Percentiles rank a stretch among this genome's conserved stretches.
These are phyloP conservation scores for Jacaranda mimosifolia DNA, from an alignment of 257 asterid genomes.

Conservation along the genomic window DNA sequence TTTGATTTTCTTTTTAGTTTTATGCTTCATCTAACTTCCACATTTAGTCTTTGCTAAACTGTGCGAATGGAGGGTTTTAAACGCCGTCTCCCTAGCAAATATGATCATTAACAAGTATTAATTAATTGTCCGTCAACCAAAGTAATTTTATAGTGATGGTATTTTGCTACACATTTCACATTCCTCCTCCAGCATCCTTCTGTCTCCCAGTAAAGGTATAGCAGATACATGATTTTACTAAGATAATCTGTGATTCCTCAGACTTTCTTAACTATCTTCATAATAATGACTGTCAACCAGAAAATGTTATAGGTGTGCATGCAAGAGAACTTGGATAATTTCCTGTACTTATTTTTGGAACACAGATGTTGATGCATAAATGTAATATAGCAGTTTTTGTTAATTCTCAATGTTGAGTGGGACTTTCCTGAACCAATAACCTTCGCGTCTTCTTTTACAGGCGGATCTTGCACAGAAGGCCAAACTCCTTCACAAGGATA, in stretches of 20 bases:
- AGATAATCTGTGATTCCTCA: background rate
- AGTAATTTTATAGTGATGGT: background rate
- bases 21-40: background rate
- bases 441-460: conserved; percentile 52
- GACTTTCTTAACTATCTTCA: conserved; percentile 2
- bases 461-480: conserved; percentile 78
- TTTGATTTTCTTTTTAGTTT: background rate
- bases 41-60: conserved; percentile 2
- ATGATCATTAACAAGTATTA: background rate
- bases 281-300: background rate
- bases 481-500: conserved; percentile 72
- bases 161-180: background rate
- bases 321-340: background rate
- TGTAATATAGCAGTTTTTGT: background rate
- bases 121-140: background rate
- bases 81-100: background rate
- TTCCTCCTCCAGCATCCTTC: background rate
- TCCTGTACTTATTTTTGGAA: background rate
- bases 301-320: background rate
- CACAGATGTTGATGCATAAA: background rate
- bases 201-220: background rate
- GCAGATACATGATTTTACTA: background rate
- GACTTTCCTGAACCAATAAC: conserved; percentile 13
- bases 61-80: background rate
- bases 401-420: conserved; percentile 11